A percentile compares a stretch with the other conserved stretches of the same genome.
phyloP scores from a whole-genome alignment of 2,329 filamentous ascomycete genomes.

The Cadophora luteo-olivacea region DNA sequence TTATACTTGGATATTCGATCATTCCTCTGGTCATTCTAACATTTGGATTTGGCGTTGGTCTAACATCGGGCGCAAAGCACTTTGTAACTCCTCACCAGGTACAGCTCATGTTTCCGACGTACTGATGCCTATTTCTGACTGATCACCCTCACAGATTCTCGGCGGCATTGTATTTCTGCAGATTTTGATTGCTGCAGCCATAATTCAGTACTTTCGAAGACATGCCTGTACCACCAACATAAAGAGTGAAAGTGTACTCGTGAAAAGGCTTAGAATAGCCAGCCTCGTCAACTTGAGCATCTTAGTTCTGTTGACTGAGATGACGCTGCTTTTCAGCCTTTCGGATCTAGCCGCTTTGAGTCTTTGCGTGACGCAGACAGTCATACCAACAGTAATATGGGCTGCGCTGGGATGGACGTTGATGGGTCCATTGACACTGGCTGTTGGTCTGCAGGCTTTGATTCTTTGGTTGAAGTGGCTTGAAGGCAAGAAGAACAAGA shows the following conservation, averaged over 20 bases:
- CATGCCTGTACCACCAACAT: no score
- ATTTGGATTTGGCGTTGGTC: slow-evolving; percentile 5
- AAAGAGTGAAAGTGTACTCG: background rate
- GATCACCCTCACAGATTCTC: slow-evolving; percentile 1
- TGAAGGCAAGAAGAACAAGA: background rate
- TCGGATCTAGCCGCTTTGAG: background rate
- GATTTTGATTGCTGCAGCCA: slow-evolving; percentile 7
- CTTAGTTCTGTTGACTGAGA: background rate
- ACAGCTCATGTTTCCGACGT: background rate
- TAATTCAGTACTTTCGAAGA: background rate
- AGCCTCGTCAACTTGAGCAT: slow-evolving; percentile 1
- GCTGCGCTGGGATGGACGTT: background rate
- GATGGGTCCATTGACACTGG: background rate
- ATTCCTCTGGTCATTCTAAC: slow-evolving; percentile 1
- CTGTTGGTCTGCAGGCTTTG: background rate
- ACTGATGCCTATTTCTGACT: background rate
- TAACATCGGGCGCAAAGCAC: slow-evolving; percentile 5
- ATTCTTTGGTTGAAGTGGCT: slow-evolving; percentile 1
- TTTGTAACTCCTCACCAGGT: slow-evolving; percentile 16
- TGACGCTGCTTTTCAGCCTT: slow-evolving; percentile 6
- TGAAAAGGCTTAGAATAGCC: background rate
- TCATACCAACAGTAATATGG: slow-evolving; percentile 9
- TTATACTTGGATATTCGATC: slow-evolving; percentile 1
- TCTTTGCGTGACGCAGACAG: background rate
- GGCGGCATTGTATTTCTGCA: slow-evolving; percentile 7